These are phyloP conservation scores for Trichophyton equinum DNA, from an alignment of 2,329 filamentous ascomycete species.

Conservation along the genomic window DNA sequence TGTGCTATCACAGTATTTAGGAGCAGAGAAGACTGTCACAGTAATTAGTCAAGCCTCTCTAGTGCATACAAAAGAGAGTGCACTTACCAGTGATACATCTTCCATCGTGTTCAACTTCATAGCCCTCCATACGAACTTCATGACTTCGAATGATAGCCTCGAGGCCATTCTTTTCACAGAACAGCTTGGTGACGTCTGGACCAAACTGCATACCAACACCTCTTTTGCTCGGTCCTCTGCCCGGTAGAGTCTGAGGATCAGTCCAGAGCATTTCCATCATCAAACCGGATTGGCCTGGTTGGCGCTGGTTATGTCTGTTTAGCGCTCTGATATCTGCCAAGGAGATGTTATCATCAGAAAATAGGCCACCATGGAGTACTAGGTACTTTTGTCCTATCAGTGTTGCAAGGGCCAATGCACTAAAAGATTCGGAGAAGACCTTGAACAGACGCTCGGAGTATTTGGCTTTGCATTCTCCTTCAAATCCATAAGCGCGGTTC, in stretches of 20 bases:
- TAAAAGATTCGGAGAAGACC: conserved; percentile 96
- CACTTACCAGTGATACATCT: conserved; percentile 76
- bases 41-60: background rate
- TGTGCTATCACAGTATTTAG: conserved; percentile 93
- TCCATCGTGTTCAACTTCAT: conserved; percentile 92
- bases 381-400: conserved; percentile 84
- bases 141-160: conserved; percentile 94
- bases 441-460: conserved; percentile 96
- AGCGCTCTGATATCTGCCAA: conserved; percentile 90
- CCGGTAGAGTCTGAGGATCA: conserved; percentile 74
- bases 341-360: conserved; percentile 84
- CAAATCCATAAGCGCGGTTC: conserved; percentile 97
- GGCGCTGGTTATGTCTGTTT: conserved; percentile 77
- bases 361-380: conserved; percentile 84
- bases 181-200: conserved; percentile 87
- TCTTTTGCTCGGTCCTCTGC: conserved; percentile 87
- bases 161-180: conserved; percentile 91
- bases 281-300: conserved; percentile 81
- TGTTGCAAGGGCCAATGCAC: conserved; percentile 79
- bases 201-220: conserved; percentile 95
- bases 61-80: background rate
- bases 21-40: conserved; percentile 74
- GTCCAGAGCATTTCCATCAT: conserved; percentile 99
- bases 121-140: conserved; percentile 98
- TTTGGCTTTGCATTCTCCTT: conserved; percentile 96